Evolutionary conservation across 169 alveolate genomes (phyloP), one percentile per base, ranked within the genome.

Genomic region (Plasmodium adleri): DNA sequence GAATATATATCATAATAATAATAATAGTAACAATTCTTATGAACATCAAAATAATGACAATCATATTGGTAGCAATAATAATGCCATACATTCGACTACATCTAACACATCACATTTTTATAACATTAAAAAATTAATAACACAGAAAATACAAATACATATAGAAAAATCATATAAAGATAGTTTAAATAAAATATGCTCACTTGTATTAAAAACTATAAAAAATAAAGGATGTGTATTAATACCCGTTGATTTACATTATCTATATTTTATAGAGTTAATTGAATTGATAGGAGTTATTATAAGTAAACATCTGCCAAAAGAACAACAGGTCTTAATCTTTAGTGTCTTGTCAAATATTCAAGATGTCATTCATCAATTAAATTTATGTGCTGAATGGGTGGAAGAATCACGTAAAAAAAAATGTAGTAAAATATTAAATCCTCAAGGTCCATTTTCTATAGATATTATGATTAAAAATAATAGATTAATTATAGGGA

Each of bases 361-460:
- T 20, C 52, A 43, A 22, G 60, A 83, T 83, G 85, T 71, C 17
- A 83, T 83, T 43, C 73, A 83, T 50, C 85, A 83, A 70, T 83
- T 85, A 24, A 70, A 83, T 54, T 50, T 71, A 17, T 47, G 86
- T 70, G 91, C 91, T 17, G 91, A 83, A 70, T 83, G 91, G 91
- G 91, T 83, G 1, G 91, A 83, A 56, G 91, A 83, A 70, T 70
- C 91, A 32, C 68, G 85, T 8, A 83, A 83, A 63, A 71, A 83
- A 68, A 83, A 83, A 50, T 83, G 91, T 28, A 70, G 91, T 43
- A 68, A 71, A 83, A 43, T 59, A 7, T 59, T 43, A 9, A 70
- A 70, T 13, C 91, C 91, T 15, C 86, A 83, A 49, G 86, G 85
- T 12, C 91, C 91, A 2, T 83, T 83, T 70, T 83, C 91, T 20